Percentiles rank a stretch among this genome's conserved stretches.
Conservation (phyloP, 169 alveolate species). For the Plasmodium sp. region DNA sequence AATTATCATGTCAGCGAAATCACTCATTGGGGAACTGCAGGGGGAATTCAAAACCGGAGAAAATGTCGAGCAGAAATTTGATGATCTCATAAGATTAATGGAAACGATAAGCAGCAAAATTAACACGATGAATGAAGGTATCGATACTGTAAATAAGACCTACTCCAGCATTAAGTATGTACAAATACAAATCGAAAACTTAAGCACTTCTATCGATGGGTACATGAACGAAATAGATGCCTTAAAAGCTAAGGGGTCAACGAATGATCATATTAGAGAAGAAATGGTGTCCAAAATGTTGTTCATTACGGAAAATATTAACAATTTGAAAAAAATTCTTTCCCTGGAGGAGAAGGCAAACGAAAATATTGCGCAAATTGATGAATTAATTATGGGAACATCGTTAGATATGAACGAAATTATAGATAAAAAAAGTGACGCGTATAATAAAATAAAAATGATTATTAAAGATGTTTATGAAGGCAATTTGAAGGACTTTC, state of each 20-base stretch:
- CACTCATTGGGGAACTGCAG: neutral
- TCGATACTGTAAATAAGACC: neutral
- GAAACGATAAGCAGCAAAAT: neutral
- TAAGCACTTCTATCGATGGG: neutral
- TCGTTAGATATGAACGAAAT: neutral
- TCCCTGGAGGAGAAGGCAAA: neutral
- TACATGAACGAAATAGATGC: neutral
- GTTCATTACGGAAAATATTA: slow-evolving; percentile 15
- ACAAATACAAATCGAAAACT: neutral
- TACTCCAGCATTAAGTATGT: neutral
- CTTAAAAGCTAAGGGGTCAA: neutral
- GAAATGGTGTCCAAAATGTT: neutral
- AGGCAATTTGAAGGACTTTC: neutral
- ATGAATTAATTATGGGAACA: neutral
- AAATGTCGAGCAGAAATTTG: neutral
- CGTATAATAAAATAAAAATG: neutral
- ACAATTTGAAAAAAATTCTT: neutral
- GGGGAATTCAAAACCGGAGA: neutral
- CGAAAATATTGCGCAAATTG: neutral
- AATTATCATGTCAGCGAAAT: slow-evolving; percentile 9
- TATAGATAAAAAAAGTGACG: slow-evolving; percentile 7
- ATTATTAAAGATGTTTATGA: neutral
- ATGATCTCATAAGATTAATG: neutral
- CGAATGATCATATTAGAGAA: neutral
- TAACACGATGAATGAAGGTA: neutral